A percentile compares a stretch with the other conserved stretches of the same genome.
Evolutionary conservation across 352 stramenopile species (phyloP).

Genomic region (Phytophthora capsici): DNA sequence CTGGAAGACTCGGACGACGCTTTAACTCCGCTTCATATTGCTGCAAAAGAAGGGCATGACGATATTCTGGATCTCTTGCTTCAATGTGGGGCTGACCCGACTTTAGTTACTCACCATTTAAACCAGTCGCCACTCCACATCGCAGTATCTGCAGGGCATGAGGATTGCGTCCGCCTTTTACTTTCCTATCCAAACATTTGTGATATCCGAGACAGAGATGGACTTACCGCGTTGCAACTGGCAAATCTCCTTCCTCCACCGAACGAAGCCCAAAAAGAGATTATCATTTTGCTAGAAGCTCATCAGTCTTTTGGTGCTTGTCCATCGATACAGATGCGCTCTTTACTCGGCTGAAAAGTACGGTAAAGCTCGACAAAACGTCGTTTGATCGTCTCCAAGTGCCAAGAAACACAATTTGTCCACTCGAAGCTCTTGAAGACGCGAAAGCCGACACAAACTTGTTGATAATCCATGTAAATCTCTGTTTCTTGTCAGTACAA

Average conservation of each 20-base stretch:
- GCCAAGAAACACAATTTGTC: constrained; percentile 63
- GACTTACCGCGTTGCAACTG: constrained; percentile 39
- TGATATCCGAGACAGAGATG: constrained; percentile 22
- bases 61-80: constrained; percentile 44
- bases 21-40: constrained; percentile 45
- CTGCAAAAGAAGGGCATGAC: constrained; percentile 22
- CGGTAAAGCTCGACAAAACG: constrained; percentile 43
- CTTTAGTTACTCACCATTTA: constrained; percentile 24
- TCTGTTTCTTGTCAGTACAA: constrained; percentile 51
- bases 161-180: constrained; percentile 30
- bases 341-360: constrained; percentile 52
- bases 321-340: constrained; percentile 5
- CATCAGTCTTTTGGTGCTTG: constrained; percentile 1
- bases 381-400: constrained; percentile 37
- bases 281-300: constrained; percentile 35
- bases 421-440: constrained; percentile 45
- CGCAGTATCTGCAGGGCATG: constrained; percentile 22
- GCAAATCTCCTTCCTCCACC: constrained; percentile 12
- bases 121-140: constrained; percentile 40
- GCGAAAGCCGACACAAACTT: constrained; percentile 27
- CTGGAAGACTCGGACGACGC: constrained; percentile 30
- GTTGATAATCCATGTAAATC: constrained; percentile 36
- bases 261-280: constrained; percentile 16
- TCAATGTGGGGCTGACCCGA: constrained; percentile 42
- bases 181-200: constrained; percentile 17